Base-by-base conservation (phyloP, 2,329 filamentous ascomycete genomes). In the Lasiodiplodia theobromae region DNA sequence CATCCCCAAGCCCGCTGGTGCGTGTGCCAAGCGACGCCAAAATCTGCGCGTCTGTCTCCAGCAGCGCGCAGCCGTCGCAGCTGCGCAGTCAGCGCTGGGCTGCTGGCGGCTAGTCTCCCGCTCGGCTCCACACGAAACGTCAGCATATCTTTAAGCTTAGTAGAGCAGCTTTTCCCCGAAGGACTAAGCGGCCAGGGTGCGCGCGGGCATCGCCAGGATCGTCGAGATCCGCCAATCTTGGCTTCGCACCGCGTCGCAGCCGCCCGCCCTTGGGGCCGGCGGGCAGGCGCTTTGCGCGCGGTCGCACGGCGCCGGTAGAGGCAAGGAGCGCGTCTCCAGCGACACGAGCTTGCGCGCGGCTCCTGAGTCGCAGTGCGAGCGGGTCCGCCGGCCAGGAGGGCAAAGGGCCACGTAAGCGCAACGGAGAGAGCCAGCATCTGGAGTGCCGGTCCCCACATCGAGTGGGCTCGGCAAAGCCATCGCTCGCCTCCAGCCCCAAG, bases 131-230 rank as follows among this genome's bases (percentile, higher is more conserved):
- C 53, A 37, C 51, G 23, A 21, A 49, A 58, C 65, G 53, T 67
- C 25, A 67, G 64, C 64, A 23, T 54, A 66, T 66, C 54, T 44
- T 68, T 68, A 62, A 68, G 66, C 66, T 68, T 68, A 68, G 60
- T 64, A 47, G 60, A 64, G 60, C 60, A 64, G 60, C 47, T 37
- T 63, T 51, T 44, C 38, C 57, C 57, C 57, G 57, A 60, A 28
- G 44, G 21, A 16, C 40, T 44, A 51, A 64, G 60, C 57, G 31
- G 31, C 18, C 38, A 47, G 57, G 57, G 38, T 49, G 57, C 57
- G 37, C 56, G 14, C 34, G 57, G 18, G 51, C 51, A 53, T 25
- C 31, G 54, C 18, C 56, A 58, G 34, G 60, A 52, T 64, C 49
- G 25, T 37, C 60, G 18, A 52, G 60, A 64, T 64, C 60, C 60